phyloP scores from a whole-genome alignment of 768 basidiomycete genomes.

The Amanita phalloides region DNA sequence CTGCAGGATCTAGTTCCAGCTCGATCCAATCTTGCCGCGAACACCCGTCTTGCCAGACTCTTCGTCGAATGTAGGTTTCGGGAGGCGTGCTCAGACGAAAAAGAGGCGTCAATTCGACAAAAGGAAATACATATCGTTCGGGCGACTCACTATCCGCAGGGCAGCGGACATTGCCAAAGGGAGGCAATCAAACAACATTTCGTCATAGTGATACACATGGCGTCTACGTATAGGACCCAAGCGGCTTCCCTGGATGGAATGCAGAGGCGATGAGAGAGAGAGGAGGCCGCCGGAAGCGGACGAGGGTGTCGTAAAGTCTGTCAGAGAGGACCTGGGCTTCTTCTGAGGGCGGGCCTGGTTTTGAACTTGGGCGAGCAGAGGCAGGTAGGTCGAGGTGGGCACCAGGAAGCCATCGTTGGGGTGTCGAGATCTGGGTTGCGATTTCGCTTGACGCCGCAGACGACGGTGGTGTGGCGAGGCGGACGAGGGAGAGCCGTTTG shows the following conservation, averaged over 20 bases:
- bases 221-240: slow-evolving; percentile 94
- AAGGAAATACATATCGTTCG: too few relatives aligned
- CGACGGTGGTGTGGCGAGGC: slow-evolving; percentile 86
- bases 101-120: neutral
- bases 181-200: slow-evolving; percentile 89
- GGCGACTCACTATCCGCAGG: slow-evolving; percentile 58
- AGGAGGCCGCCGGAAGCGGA: slow-evolving; percentile 63
- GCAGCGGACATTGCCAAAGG: slow-evolving; percentile 77
- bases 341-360: slow-evolving; percentile 89
- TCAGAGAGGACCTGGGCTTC: slow-evolving; percentile 91
- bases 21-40: slow-evolving; percentile 35
- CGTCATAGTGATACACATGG: slow-evolving; percentile 94
- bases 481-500: slow-evolving; percentile 86
- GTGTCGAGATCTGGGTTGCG: slow-evolving; percentile 73
- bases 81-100: slow-evolving; percentile 46
- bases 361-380: slow-evolving; percentile 90
- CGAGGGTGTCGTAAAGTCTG: slow-evolving; percentile 66
- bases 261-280: slow-evolving; percentile 55
- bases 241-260: slow-evolving; percentile 76
- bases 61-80: slow-evolving; percentile 60
- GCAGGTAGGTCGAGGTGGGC: slow-evolving; percentile 94
- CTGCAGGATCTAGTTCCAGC: slow-evolving; percentile 29
- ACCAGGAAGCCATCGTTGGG: slow-evolving; percentile 80
- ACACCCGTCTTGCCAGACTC: slow-evolving; percentile 56
- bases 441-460: slow-evolving; percentile 94